Base-by-base conservation (phyloP, 2,329 filamentous ascomycete species). In the Myotisia sp. region DNA sequence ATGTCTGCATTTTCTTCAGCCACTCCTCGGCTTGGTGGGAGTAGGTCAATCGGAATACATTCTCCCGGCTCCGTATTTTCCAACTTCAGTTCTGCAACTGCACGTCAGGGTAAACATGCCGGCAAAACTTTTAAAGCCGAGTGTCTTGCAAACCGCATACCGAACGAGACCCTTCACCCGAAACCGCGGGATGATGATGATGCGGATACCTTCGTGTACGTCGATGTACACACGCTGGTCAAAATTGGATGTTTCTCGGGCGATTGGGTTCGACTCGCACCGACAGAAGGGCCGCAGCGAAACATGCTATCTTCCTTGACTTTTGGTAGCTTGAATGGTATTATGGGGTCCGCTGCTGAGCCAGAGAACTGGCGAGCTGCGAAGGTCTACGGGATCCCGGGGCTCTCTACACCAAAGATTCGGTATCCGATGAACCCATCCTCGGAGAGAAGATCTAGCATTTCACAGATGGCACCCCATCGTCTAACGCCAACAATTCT, bases 171-270 rank as follows among this genome's bases (percentile, higher is more conserved):
- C 2, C 63, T 98, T 2, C 79, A 95, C 44, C 90, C 90, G 0
- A 86, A 80, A 44, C 87, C 90, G 2, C 56, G 67, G 1, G 71
- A 75, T 17, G 85, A 94, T 40, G 90, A 98, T 41, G 85, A 93
- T 44, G 79, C 92, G 46, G 74, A 79, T 46, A 77, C 83, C 2
- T 76, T 90, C 30, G 71, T 95, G 2, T 98, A 87, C 49, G 86
- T 98, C 4, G 85, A 94, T 47, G 79, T 92, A 5, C 77, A 74
- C 37, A 82, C 83, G 1, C 60, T 98, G 13, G 79, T 83, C 9
- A 85, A 86, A 46, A 79, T 98, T 35, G 86, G 87, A 10, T 95
- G 87, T 55, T 98, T 98, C 52, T 95, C 87, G 0, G 90, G 90
- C 19, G 90, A 98, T 51, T 98, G 90, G 90, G 84, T 93, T 7